These are phyloP conservation scores for Dacryopinax spathularia DNA, from an alignment of 768 basidiomycete species.

Conservation along the genomic window DNA sequence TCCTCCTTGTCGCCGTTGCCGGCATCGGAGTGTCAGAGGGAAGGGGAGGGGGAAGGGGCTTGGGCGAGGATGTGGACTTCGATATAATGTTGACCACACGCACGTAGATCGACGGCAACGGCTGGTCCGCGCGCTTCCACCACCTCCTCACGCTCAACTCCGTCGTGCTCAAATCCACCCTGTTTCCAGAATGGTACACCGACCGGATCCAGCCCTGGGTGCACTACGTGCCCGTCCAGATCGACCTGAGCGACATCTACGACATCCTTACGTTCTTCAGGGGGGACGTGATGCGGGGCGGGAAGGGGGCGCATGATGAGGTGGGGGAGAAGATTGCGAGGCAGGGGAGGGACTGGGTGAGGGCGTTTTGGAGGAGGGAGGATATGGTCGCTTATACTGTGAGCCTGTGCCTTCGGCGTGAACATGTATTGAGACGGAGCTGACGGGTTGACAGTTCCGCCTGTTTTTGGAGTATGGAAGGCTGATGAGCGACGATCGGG, in stretches of 20 bases:
- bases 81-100: no score
- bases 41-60: no score
- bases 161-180: slow-evolving; percentile 52
- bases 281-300: slow-evolving; percentile 14
- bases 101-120: slow-evolving; percentile 24
- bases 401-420: slow-evolving; percentile 12
- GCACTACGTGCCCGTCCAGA: slow-evolving; percentile 54
- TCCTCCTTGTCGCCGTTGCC: no score
- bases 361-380: slow-evolving; percentile 22
- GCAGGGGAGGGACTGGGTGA: slow-evolving; percentile 19
- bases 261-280: slow-evolving; percentile 23
- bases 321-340: slow-evolving; percentile 21
- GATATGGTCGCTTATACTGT: slow-evolving; percentile 24
- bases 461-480: slow-evolving; percentile 18
- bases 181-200: slow-evolving; percentile 58
- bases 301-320: slow-evolving; percentile 18
- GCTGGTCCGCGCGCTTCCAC: slow-evolving; percentile 60
- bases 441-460: slow-evolving; percentile 8
- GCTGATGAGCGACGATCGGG: slow-evolving; percentile 9
- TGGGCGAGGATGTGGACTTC: no score
- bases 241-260: slow-evolving; percentile 28
- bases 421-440: neutral
- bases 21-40: no score
- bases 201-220: slow-evolving; percentile 53
- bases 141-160: slow-evolving; percentile 48